Base-by-base conservation (phyloP, 306 rosid species). In the Dryas alaskensis region DNA sequence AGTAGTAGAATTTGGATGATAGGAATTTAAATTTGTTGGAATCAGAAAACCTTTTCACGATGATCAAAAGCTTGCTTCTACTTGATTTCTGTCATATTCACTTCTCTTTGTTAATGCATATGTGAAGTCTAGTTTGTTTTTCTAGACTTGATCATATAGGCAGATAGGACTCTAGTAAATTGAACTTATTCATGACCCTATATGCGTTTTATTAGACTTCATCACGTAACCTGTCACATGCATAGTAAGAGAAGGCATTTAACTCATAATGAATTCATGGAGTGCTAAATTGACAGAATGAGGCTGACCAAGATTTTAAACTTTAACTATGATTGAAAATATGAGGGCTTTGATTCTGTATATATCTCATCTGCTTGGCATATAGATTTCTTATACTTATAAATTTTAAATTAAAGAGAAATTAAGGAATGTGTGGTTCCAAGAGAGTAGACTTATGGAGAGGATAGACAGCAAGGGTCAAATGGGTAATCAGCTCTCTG, bases 1-100 rank as follows among this genome's bases (percentile, higher is more conserved):
- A 49, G 50, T 27, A 52, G 62, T 63, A 10, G 45, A 11, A 62
- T 31, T 46, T 66, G 49, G 39, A 22, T 65, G 4, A 64, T 46
- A 55, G 57, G 60, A 61, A 78, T 52, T 74, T 42, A 4, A 9
- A 48, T 53, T 57, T 55, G 4, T 8, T 47, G 43, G 59, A 43
- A 70, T 27, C 51, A 10, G 43, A 10, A 59, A 42, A n/a, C 31
- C 27, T 70, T 42, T 59, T 68, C 55, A 48, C 7, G 13, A 22
- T 43, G 16, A 47, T 67, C 22, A 4, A 25, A 48, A 0, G 10
- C 19, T 6, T 67, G 17, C 10, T 68, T 9, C 25, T 46, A 37
- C 27, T 16, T 31, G 50, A 46, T n/a, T 57, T 12, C 67, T 60
- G 1, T 22, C 6, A 8, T 65, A 37, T 43, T 47, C 13, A 47